A percentile compares a stretch with the other conserved stretches of the same genome.
Evolutionary conservation across 306 rosid species (phyloP).

Genomic region (Carpinus viminea): DNA sequence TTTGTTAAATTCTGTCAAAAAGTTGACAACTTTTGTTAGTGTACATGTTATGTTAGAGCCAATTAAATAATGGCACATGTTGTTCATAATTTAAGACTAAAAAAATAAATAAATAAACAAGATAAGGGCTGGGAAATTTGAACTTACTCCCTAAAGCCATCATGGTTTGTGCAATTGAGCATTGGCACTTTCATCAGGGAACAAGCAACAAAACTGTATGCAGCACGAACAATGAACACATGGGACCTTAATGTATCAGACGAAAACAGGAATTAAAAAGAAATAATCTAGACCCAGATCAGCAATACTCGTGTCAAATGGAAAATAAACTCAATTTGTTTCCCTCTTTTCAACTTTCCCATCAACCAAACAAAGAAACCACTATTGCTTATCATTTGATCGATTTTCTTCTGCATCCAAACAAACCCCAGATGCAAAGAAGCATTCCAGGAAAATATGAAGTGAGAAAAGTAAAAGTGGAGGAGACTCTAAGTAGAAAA

Average conservation of each 20-base stretch:
- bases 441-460: neutral
- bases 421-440: neutral
- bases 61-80: too few species aligned
- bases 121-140: too few species aligned
- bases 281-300: neutral
- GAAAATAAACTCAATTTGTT: neutral
- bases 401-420: constrained; percentile 6
- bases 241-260: neutral
- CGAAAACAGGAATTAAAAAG: neutral
- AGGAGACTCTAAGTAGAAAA: neutral
- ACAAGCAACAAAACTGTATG: too few species aligned
- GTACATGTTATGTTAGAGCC: too few species aligned
- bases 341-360: neutral
- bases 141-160: too few species aligned
- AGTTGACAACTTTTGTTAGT: too few species aligned
- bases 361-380: neutral
- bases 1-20: too few species aligned
- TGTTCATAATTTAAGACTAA: too few species aligned
- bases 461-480: neutral
- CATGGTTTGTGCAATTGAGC: too few species aligned
- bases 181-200: too few species aligned
- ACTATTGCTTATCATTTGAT: neutral
- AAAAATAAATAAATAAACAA: too few species aligned
- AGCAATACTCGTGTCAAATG: neutral
- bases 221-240: neutral